These are phyloP conservation scores for Apophysomyces variabilis DNA, from an alignment of 371 early-diverging fungal genomes.

Conservation along the genomic window DNA sequence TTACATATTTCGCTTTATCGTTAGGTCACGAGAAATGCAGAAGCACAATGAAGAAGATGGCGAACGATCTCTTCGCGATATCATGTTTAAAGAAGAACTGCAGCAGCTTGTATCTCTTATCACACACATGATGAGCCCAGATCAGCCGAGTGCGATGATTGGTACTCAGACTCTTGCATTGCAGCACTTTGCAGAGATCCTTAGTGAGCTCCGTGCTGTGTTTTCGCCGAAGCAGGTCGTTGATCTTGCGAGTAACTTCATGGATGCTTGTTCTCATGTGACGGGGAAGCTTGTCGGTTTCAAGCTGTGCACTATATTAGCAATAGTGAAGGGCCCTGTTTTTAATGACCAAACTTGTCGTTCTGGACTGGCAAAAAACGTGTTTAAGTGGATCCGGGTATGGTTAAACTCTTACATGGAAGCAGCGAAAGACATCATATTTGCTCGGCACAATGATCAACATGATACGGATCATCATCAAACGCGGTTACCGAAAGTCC, in stretches of 20 bases:
- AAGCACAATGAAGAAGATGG: slow-evolving; percentile 41
- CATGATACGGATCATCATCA: slow-evolving; percentile 34
- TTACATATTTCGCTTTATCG: slow-evolving; percentile 65
- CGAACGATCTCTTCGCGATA: slow-evolving; percentile 35
- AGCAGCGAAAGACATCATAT: slow-evolving; percentile 49
- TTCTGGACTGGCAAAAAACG: slow-evolving; percentile 49
- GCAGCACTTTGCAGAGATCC: slow-evolving; percentile 65
- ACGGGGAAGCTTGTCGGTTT: slow-evolving; percentile 62
- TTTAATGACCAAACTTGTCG: slow-evolving; percentile 60
- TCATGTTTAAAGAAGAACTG: slow-evolving; percentile 45
- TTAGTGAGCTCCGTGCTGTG: slow-evolving; percentile 56
- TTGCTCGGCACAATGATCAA: slow-evolving; percentile 46
- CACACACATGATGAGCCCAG: slow-evolving; percentile 56
- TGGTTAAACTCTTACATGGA: slow-evolving; percentile 60
- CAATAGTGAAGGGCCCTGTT: slow-evolving; percentile 62
- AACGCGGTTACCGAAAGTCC: slow-evolving; percentile 39
- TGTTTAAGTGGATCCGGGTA: slow-evolving; percentile 62
- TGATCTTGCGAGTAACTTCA: slow-evolving; percentile 53
- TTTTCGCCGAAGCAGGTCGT: slow-evolving; percentile 56
- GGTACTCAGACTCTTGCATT: slow-evolving; percentile 71
- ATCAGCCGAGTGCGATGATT: slow-evolving; percentile 60
- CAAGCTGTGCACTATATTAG: slow-evolving; percentile 61
- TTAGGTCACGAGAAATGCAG: slow-evolving; percentile 48
- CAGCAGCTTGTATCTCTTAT: slow-evolving; percentile 43
- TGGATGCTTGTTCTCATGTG: slow-evolving; percentile 54